phyloP scores from a whole-genome alignment of 169 alveolate genomes.

The Hepatocystis sp. region DNA sequence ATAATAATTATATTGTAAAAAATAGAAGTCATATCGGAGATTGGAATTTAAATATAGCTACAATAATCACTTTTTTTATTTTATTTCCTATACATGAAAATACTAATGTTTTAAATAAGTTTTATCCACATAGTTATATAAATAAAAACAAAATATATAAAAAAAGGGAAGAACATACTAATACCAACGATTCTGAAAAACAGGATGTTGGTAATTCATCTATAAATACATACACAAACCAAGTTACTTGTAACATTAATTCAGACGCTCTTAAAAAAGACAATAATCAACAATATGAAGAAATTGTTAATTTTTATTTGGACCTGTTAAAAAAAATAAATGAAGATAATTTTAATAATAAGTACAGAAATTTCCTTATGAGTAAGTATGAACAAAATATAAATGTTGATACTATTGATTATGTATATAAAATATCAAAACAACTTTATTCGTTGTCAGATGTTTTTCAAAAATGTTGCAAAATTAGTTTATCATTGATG shows the following conservation, averaged over 20 bases:
- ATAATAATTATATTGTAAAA: slow-evolving; percentile 73
- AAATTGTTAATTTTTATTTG: background rate
- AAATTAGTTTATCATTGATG: slow-evolving; percentile 22
- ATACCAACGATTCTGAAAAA: no score
- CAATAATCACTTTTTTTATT: slow-evolving; percentile 31
- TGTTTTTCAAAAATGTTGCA: slow-evolving; percentile 15
- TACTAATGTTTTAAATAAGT: no score
- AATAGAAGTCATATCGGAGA: slow-evolving; percentile 85
- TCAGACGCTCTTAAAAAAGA: no score
- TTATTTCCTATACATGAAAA: slow-evolving; percentile 5
- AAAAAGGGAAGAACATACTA: no score
- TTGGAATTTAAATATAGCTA: slow-evolving; percentile 75
- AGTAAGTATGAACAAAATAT: slow-evolving; percentile 4
- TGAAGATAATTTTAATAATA: slow-evolving; percentile 6
- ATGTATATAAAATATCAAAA: slow-evolving; percentile 41
- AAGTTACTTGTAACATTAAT: no score
- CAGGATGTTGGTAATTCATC: no score
- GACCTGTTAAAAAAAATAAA: slow-evolving; percentile 12
- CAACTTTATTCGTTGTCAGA: slow-evolving; percentile 17
- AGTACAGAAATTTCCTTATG: slow-evolving; percentile 13
- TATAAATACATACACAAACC: no score
- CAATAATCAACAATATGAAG: no score
- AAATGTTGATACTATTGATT: slow-evolving; percentile 23
- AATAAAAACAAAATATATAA: no score
- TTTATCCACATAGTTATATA: no score